Evolutionary conservation across 75 land plant species (phyloP), one percentile per base, ranked within the genome.

Genomic region (Cryptomeria japonica): DNA sequence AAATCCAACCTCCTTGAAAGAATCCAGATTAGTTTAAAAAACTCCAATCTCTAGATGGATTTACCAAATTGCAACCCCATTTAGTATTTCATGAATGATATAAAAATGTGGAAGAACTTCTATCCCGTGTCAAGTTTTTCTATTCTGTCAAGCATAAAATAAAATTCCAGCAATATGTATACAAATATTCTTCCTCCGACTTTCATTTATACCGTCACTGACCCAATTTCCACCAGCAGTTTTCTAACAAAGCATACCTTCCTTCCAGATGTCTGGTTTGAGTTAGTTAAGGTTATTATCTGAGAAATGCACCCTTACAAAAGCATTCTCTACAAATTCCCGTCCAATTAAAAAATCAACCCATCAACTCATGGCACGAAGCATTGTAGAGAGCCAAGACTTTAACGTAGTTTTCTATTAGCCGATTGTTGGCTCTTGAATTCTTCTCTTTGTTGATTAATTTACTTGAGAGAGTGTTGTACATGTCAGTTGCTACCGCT

Each of bases 351-450:
- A 34, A 75, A 15, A 75, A 75, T 75, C 37, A 75, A 38, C 34
- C 34, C 37, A 14, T 75, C 34, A 12, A 75, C 38, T 75, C 77
- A 75, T 75, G 77, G 77, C 77, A 75, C 34, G 37, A 75, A 34
- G 37, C 77, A 34, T 75, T 11, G 77, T 12, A 6, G 38, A 31
- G 37, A 75, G 34, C 37, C 77, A 34, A 75, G 37, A 13, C 77
- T 13, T 32, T 75, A 34, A 31, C 0, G 15, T 14, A 75, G 0
- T 34, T 75, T 75, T 34, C 77, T 38, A 75, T 75, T 34, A 2
- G 13, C 77, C 34, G 77, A 75, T 75, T 75, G n/a, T 75, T 75
- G 77, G 37, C 37, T 75, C 37, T 75, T 75, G 77, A 75, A 75
- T 75, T 75, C 32, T 34, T 75, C 16, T n/a, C 77, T 32, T 14